Percentiles rank a stretch among this genome's conserved stretches.
Evolutionary conservation across 345 rosid species (phyloP).

Genomic region (Luvunga scandens): DNA sequence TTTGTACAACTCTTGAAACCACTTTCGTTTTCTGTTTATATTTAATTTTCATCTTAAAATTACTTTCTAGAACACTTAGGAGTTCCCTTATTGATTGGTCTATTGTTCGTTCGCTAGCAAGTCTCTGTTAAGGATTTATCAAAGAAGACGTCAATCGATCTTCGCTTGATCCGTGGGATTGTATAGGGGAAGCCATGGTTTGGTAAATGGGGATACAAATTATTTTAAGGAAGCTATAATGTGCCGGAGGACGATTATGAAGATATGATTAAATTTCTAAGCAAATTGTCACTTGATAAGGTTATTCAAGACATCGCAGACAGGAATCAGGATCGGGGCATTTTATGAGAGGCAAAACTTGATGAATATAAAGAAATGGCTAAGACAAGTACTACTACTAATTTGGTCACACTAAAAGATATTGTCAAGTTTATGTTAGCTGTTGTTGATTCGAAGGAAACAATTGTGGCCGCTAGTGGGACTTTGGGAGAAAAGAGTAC

Average conservation of each 20-base stretch:
- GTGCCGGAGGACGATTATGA: slow-evolving; percentile 53
- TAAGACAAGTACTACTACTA: slow-evolving; percentile 27
- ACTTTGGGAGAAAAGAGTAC: slow-evolving; percentile 28
- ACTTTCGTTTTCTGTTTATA: not conserved
- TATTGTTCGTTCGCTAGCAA: slow-evolving; percentile 35
- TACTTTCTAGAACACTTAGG: not conserved
- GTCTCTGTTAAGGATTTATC: slow-evolving; percentile 66
- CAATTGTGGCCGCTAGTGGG: slow-evolving; percentile 15
- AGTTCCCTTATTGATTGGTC: not conserved
- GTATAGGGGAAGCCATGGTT: slow-evolving; percentile 91
- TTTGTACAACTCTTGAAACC: slow-evolving; percentile 46
- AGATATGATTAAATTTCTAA: slow-evolving; percentile 58
- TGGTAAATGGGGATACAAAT: slow-evolving; percentile 84
- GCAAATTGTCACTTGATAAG: slow-evolving; percentile 50
- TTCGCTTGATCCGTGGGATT: slow-evolving; percentile 66
- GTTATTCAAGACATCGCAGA: slow-evolving; percentile 41
- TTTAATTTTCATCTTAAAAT: not conserved
- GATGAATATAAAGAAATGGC: slow-evolving; percentile 52
- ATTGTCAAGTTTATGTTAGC: slow-evolving; percentile 68
- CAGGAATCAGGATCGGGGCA: slow-evolving; percentile 10
- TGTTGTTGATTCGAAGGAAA: slow-evolving; percentile 44
- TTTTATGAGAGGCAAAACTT: slow-evolving; percentile 43
- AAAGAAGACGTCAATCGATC: slow-evolving; percentile 65
- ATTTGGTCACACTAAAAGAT: slow-evolving; percentile 56
- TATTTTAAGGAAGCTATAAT: slow-evolving; percentile 74